Conservation (phyloP, 345 rosid genomes). For the Populus pruinosa region DNA sequence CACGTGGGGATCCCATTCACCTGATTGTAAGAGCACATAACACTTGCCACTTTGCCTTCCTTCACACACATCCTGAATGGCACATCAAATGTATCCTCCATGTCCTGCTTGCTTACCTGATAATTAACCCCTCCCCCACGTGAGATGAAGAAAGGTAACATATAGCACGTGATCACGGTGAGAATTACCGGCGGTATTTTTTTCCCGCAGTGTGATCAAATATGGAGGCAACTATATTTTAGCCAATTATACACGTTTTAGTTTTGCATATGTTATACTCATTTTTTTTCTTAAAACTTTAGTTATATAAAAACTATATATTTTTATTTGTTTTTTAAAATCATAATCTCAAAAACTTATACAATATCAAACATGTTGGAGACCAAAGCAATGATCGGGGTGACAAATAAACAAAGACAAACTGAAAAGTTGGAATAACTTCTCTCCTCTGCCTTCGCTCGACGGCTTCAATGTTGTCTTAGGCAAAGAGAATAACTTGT, state of each 20-base stretch:
- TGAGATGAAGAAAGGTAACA: neutral
- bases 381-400: neutral
- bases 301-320: too few relatives aligned
- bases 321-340: too few relatives aligned
- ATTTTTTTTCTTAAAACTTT: too few relatives aligned
- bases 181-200: neutral
- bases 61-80: constrained; percentile 30
- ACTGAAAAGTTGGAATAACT: neutral
- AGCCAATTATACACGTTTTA: too few relatives aligned
- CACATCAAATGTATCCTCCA: constrained; percentile 32
- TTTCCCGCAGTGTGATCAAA: too few relatives aligned
- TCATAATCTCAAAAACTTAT: too few relatives aligned
- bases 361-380: too few relatives aligned
- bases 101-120: constrained; percentile 36
- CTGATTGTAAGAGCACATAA: constrained; percentile 38
- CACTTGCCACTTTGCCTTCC: constrained; percentile 31
- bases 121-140: neutral
- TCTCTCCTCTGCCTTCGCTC: neutral
- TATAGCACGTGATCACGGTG: neutral
- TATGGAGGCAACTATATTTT: too few relatives aligned
- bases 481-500: neutral
- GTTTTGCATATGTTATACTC: too few relatives aligned
- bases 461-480: neutral
- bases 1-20: constrained; percentile 36
- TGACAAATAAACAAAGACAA: neutral